Conservation (phyloP, 306 rosid genomes). For the Urtica urens region DNA sequence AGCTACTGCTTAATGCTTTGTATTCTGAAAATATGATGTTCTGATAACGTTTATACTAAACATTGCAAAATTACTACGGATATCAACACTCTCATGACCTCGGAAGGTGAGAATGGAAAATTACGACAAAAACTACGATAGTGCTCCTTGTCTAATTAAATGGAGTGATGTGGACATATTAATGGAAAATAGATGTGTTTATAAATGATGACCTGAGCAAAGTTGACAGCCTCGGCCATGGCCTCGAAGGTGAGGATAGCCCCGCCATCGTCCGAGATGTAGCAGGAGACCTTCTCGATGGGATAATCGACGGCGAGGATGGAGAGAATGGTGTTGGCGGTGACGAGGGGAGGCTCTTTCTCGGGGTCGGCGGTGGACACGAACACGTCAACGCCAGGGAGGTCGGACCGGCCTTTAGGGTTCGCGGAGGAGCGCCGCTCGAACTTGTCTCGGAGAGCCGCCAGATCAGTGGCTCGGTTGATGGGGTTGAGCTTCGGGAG, state of each 20-base stretch:
- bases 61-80: no score
- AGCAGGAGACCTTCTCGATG: constrained; percentile 49
- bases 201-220: constrained; percentile 47
- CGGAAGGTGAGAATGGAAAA: no score
- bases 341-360: constrained; percentile 78
- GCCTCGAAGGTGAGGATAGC: constrained; percentile 81
- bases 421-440: constrained; percentile 38
- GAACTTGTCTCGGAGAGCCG: constrained; percentile 59
- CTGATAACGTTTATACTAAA: no score
- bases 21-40: no score
- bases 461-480: constrained; percentile 62
- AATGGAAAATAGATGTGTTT: no score
- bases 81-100: no score
- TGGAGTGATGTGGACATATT: no score
- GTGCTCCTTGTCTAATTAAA: no score
- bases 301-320: constrained; percentile 62
- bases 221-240: constrained; percentile 74
- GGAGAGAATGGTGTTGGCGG: constrained; percentile 78
- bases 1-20: no score
- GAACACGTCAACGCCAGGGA: constrained; percentile 61
- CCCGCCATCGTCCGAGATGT: constrained; percentile 89
- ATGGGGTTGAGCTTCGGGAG: constrained; percentile 77
- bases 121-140: no score
- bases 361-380: constrained; percentile 79
- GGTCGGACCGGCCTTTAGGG: constrained; percentile 61